Evolutionary conservation across 2,329 filamentous ascomycete genomes (phyloP).

Genomic region (Colletotrichum cordylinicola): DNA sequence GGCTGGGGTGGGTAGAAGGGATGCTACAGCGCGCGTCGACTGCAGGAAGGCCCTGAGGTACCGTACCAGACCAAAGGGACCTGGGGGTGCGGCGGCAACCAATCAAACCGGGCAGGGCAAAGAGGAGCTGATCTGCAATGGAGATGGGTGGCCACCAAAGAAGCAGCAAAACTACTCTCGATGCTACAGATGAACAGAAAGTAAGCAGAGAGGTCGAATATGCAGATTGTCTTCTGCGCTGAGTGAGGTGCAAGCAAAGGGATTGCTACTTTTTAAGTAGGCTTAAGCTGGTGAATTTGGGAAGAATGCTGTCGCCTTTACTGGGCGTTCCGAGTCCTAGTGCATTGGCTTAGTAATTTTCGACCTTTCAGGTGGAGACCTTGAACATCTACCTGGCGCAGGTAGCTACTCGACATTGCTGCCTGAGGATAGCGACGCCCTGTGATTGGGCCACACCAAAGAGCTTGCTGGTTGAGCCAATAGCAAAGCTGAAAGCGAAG

Average conservation of each 20-base stretch:
- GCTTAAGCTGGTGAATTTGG: not conserved
- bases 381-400: not conserved
- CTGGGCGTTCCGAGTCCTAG: not conserved
- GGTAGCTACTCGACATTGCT: not conserved
- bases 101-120: not conserved
- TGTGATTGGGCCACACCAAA: not conserved
- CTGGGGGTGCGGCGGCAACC: not conserved
- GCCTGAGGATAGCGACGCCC: not conserved
- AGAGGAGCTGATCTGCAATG: not conserved
- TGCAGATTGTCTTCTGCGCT: not conserved
- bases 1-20: slow-evolving; percentile 15
- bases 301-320: not conserved
- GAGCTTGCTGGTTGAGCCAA: not conserved
- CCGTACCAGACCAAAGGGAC: not conserved
- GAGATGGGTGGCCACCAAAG: not conserved
- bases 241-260: not conserved
- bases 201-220: not conserved
- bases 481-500: not conserved
- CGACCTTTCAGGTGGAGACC: not conserved
- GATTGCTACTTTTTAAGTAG: not conserved
- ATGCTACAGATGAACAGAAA: not conserved
- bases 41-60: not conserved
- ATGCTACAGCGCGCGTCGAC: not conserved
- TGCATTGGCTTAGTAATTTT: not conserved
- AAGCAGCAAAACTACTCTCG: not conserved